phyloP scores from a whole-genome alignment of 139 green algal species.

The Raphidocelis subcapitata region DNA sequence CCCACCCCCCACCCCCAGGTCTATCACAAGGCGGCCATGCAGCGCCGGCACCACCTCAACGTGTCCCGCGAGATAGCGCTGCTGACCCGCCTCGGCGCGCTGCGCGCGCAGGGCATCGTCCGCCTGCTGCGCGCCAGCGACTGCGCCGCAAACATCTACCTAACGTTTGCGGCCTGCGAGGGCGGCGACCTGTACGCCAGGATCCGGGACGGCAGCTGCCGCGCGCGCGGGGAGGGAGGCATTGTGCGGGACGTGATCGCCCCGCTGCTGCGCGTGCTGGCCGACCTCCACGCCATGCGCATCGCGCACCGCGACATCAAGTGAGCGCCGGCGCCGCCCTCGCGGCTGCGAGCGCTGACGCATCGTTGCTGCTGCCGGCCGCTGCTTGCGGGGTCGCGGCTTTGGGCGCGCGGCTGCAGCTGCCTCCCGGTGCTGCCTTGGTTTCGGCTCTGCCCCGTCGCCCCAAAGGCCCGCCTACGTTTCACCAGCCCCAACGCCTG shows the following conservation, averaged over 20 bases:
- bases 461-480: too few relatives aligned
- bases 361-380: too few relatives aligned
- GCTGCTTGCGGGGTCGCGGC: too few relatives aligned
- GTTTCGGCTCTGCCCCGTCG: too few relatives aligned
- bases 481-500: too few relatives aligned
- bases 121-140: constrained; percentile 3
- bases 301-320: too few relatives aligned
- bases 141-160: constrained; percentile 2
- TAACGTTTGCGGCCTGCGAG: constrained; percentile 16
- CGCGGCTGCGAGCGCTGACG: too few relatives aligned
- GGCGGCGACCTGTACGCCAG: constrained; percentile 42
- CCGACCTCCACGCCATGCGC: constrained; percentile 3
- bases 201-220: constrained; percentile 28
- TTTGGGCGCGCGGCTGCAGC: too few relatives aligned
- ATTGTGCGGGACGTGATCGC: constrained; percentile 31
- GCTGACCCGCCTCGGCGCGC: neutral
- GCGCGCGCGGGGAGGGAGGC: constrained; percentile 17
- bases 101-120: constrained; percentile 16
- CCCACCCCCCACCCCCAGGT: too few relatives aligned
- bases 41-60: constrained; percentile 11
- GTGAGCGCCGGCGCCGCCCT: too few relatives aligned
- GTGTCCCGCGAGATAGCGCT: constrained; percentile 16
- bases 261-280: constrained; percentile 19
- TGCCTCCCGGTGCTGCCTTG: too few relatives aligned
- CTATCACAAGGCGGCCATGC: constrained; percentile 20